Percentiles rank a stretch among this genome's conserved stretches.
phyloP scores from a whole-genome alignment of 768 basidiomycete genomes.

The Pulveroboletus sp. region DNA sequence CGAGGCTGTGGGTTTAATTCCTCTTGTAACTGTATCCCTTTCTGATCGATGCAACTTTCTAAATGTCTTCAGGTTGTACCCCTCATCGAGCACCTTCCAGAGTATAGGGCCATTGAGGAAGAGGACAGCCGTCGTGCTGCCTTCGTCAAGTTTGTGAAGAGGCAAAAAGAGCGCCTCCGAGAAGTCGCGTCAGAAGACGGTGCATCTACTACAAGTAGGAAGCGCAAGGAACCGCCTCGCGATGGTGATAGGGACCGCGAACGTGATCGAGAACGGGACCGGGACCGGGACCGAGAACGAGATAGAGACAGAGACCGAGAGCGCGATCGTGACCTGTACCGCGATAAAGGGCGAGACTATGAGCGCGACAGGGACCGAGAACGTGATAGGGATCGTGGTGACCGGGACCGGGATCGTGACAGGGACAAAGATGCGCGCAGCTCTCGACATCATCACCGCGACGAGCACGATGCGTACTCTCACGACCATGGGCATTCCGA shows the following conservation, averaged over 20 bases:
- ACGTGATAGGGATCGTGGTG: conserved; percentile 35
- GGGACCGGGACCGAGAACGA: conserved; percentile 19
- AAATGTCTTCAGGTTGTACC: conserved; percentile 52
- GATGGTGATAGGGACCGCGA: conserved; percentile 50
- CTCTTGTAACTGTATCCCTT: not conserved
- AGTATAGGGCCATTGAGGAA: conserved; percentile 84
- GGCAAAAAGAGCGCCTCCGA: conserved; percentile 88
- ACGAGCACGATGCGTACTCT: conserved; percentile 31
- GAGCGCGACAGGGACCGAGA: conserved; percentile 41
- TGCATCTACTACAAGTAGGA: conserved; percentile 71
- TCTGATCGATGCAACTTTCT: not conserved
- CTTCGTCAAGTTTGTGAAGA: conserved; percentile 81
- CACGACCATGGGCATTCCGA: conserved; percentile 32
- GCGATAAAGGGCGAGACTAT: conserved; percentile 32
- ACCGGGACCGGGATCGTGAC: conserved; percentile 42
- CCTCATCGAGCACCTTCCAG: conserved; percentile 74
- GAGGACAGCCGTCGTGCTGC: conserved; percentile 80
- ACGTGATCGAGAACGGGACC: conserved; percentile 33
- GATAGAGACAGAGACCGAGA: conserved; percentile 26
- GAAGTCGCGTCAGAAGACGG: conserved; percentile 79
- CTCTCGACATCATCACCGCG: conserved; percentile 33
- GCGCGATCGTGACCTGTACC: conserved; percentile 25
- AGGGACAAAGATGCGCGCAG: conserved; percentile 38
- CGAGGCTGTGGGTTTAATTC: conserved; percentile 61
- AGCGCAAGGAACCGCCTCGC: conserved; percentile 65